A percentile compares a stretch with the other conserved stretches of the same genome.
phyloP scores from a whole-genome alignment of 129 eudicot genomes.

The Flaveria bidentis region DNA sequence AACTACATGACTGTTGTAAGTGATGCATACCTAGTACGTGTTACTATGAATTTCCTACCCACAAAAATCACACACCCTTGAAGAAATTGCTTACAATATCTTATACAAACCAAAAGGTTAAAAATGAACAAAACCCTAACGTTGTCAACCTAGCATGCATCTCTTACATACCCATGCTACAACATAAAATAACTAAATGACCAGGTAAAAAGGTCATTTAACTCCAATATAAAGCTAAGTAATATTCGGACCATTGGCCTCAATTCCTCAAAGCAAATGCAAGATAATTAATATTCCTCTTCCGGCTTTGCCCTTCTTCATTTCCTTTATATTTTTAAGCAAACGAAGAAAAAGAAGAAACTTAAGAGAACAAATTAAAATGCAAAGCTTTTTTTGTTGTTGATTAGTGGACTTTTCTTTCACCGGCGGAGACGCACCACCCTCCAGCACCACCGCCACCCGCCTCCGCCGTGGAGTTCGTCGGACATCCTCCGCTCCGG shows the following conservation, averaged over 20 bases:
- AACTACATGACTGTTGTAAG: constrained; percentile 29
- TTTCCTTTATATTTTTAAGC: background rate
- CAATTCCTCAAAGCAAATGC: constrained; percentile 41
- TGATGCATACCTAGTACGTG: constrained; percentile 37
- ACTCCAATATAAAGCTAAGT: constrained; percentile 20
- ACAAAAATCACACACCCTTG: background rate
- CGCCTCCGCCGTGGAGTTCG: constrained; percentile 20
- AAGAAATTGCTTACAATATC: background rate
- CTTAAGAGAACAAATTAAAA: constrained; percentile 17
- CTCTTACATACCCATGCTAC: constrained; percentile 42
- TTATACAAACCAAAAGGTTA: background rate
- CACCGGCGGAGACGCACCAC: constrained; percentile 27
- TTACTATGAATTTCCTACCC: background rate
- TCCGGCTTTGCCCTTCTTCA: constrained; percentile 30
- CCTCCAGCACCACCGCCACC: constrained; percentile 10
- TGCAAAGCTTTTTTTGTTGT: constrained; percentile 34
- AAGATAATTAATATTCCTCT: constrained; percentile 17
- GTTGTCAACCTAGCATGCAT: constrained; percentile 35
- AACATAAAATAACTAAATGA: constrained; percentile 14
- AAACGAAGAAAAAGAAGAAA: constrained; percentile 24
- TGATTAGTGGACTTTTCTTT: background rate
- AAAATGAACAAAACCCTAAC: constrained; percentile 1
- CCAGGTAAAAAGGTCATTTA: constrained; percentile 32
- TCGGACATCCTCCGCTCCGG: constrained; percentile 24
- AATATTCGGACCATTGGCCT: constrained; percentile 44